Base-by-base conservation (phyloP, 2,329 filamentous ascomycete species). In the Nemania sp. region DNA sequence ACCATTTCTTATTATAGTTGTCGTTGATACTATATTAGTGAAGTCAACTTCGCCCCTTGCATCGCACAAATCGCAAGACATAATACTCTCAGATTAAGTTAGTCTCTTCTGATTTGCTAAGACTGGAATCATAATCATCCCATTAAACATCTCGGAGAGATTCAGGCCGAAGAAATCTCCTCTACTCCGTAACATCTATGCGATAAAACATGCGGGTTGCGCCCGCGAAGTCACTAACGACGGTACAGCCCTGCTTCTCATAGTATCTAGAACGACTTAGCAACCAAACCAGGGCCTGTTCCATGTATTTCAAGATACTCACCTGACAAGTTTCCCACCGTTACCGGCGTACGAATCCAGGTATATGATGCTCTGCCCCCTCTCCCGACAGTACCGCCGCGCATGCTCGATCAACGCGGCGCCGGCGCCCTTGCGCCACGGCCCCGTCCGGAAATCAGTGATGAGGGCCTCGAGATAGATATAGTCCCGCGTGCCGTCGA, bases 381-480 rank as follows among this genome's bases (percentile, higher is more conserved):
- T 59, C 13, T 57, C 59, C 2, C 25, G 54, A 37, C 53, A 58
- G 55, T 45, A 59, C 9, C 40, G 29, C 18, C 43, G 29, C 6
- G 62, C 17, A 45, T 57, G 35, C 21, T 63, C 49, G 5, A 66
- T 43, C 46, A 66, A 25, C 20, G 43, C 57, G 9, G 59, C 59
- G 2, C 64, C 64, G 5, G 59, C 54, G 12, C 64, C 64, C 42
- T 60, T 65, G 29, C 62, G 59, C 59, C 56, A 66, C 5, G 39
- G n/a, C 4, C 64, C 62, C 0, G 57, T 42, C 5, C 64, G 43
- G 17, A 20, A 61, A 45, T 66, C 62, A 12, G 64, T 61, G 48
- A 66, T 57, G 39, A 65, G 59, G 21, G 49, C 56, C 17, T 65
- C 64, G 43, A 65, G 42, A 25, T 63, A 66, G n/a, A 62, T 12